Conservation (phyloP, 2,329 filamentous ascomycete genomes). For the Rhexocercosporidium sp. region DNA sequence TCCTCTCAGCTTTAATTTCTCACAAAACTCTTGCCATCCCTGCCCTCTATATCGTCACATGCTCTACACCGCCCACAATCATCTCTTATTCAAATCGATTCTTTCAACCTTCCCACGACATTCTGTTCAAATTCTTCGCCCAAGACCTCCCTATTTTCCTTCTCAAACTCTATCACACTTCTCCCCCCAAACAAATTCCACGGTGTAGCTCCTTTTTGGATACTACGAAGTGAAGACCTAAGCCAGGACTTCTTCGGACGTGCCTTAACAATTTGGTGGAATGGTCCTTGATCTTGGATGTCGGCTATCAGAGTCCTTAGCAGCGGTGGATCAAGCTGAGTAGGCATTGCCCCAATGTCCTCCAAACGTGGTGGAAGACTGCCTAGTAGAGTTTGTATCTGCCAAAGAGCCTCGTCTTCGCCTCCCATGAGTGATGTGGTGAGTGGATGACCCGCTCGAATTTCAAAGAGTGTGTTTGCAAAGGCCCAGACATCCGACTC, state of each 20-base stretch:
- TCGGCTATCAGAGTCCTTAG: neutral
- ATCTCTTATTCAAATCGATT: no score
- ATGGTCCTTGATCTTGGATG: neutral
- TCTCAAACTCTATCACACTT: no score
- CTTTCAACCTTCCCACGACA: no score
- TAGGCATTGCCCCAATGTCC: neutral
- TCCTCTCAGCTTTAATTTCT: no score
- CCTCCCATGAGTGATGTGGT: neutral
- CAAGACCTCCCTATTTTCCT: no score
- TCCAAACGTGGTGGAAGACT: neutral
- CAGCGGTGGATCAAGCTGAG: neutral
- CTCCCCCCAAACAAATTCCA: no score
- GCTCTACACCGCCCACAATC: no score
- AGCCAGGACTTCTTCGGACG: neutral
- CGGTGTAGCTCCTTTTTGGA: neutral
- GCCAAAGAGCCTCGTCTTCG: neutral
- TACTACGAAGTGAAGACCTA: neutral
- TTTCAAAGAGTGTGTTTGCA: neutral
- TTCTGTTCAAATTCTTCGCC: no score
- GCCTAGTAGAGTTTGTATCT: neutral
- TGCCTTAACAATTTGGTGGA: neutral
- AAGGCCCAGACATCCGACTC: conserved; percentile 11
- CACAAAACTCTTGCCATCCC: no score
- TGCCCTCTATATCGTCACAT: no score
- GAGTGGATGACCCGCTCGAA: neutral